phyloP scores from a whole-genome alignment of 768 basidiomycete species.

The Auriscalpium orientale region DNA sequence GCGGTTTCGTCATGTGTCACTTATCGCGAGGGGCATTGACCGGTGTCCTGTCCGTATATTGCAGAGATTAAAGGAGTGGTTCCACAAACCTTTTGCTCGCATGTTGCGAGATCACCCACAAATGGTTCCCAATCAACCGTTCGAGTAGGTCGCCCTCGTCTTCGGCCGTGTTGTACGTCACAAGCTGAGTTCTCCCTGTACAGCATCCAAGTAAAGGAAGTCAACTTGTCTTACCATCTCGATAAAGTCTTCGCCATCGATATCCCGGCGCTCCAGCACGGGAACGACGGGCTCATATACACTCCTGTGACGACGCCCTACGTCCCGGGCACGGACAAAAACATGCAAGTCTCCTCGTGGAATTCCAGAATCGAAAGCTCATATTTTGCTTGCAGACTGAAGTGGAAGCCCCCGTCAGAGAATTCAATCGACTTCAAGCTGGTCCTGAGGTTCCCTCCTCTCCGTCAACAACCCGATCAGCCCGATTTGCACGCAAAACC shows the following conservation, averaged over 20 bases:
- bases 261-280: conserved; percentile 82
- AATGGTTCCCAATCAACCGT: conserved; percentile 59
- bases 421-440: conserved; percentile 98
- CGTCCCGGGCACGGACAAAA: conserved; percentile 69
- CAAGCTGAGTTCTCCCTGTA: not conserved
- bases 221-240: conserved; percentile 80
- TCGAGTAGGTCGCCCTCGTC: conserved; percentile 53
- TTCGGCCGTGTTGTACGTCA: not conserved
- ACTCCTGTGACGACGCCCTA: conserved; percentile 86
- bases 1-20: not conserved
- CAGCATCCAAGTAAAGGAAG: conserved; percentile 84
- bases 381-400: conserved; percentile 50
- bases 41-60: not conserved
- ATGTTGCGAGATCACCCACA: conserved; percentile 65
- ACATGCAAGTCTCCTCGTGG: conserved; percentile 54
- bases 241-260: conserved; percentile 80
- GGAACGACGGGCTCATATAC: conserved; percentile 94
- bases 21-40: not conserved
- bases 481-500: conserved; percentile 86
- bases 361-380: not conserved
- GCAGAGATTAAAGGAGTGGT: conserved; percentile 75
- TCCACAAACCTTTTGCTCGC: conserved; percentile 71
- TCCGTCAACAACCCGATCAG: conserved; percentile 37
- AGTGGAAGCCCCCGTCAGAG: conserved; percentile 98
- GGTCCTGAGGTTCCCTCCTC: conserved; percentile 84